Conservation (phyloP, 169 alveolate genomes). For the Plasmodium knowlesi region DNA sequence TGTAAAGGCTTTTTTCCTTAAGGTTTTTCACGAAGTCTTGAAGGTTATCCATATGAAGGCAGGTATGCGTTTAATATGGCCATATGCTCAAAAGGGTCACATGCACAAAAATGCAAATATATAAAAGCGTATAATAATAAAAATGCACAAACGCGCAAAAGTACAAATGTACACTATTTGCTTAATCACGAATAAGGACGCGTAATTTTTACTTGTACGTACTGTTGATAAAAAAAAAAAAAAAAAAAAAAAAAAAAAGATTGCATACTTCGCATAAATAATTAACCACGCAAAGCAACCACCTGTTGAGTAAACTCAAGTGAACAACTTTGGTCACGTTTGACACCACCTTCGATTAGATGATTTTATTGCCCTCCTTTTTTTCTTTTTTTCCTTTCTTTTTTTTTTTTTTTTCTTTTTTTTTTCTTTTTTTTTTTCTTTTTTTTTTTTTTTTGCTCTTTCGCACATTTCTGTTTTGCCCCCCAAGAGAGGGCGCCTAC, state of each 20-base stretch:
- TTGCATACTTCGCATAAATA: background rate
- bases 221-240: background rate
- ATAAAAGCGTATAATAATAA: too few relatives aligned
- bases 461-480: slow-evolving; percentile 4
- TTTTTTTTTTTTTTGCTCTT: background rate
- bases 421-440: background rate
- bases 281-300: background rate
- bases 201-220: background rate
- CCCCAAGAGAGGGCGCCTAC: background rate
- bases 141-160: background rate
- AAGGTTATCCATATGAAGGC: background rate
- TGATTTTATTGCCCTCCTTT: background rate
- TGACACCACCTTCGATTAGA: background rate
- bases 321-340: background rate
- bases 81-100: background rate
- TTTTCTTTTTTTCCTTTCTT: too few relatives aligned
- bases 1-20: slow-evolving; percentile 16
- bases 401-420: background rate
- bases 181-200: background rate
- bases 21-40: slow-evolving; percentile 5
- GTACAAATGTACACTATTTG: background rate
- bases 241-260: background rate
- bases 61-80: background rate
- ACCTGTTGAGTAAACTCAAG: background rate
- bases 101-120: background rate